phyloP scores from a whole-genome alignment of 2,329 filamentous ascomycete genomes.

The Trichophyton equinum region DNA sequence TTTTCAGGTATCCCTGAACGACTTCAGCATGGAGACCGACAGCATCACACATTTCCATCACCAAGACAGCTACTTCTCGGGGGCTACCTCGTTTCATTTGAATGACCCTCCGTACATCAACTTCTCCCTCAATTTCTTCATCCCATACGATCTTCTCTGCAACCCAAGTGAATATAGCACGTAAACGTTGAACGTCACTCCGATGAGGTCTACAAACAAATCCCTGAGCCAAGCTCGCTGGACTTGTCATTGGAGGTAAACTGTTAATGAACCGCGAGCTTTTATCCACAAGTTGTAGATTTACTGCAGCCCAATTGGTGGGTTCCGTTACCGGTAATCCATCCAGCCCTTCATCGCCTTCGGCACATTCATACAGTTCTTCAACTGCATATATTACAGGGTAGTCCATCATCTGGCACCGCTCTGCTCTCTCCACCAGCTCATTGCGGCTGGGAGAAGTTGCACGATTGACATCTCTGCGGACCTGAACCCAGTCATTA shows the following conservation, averaged over 20 bases:
- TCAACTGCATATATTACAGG: conserved; percentile 81
- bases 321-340: conserved; percentile 71
- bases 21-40: conserved; percentile 81
- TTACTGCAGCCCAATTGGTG: conserved; percentile 66
- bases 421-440: conserved; percentile 67
- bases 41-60: conserved; percentile 85
- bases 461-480: conserved; percentile 86
- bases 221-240: conserved; percentile 70
- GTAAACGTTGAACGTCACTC: conserved; percentile 80
- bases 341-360: conserved; percentile 82
- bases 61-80: conserved; percentile 76
- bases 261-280: conserved; percentile 81
- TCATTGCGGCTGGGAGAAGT: conserved; percentile 88
- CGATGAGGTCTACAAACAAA: conserved; percentile 90
- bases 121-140: conserved; percentile 65
- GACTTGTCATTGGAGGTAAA: conserved; percentile 68
- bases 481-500: conserved; percentile 89
- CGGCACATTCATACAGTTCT: conserved; percentile 67
- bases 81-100: conserved; percentile 72
- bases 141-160: conserved; percentile 94
- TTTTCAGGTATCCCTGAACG: conserved; percentile 80
- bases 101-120: conserved; percentile 74
- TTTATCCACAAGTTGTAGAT: conserved; percentile 83
- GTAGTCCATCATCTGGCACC: conserved; percentile 90
- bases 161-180: conserved; percentile 96